Base-by-base conservation (phyloP, 495 filamentous ascomycete genomes). In the Pseudoneurospora amorphoporcata region DNA sequence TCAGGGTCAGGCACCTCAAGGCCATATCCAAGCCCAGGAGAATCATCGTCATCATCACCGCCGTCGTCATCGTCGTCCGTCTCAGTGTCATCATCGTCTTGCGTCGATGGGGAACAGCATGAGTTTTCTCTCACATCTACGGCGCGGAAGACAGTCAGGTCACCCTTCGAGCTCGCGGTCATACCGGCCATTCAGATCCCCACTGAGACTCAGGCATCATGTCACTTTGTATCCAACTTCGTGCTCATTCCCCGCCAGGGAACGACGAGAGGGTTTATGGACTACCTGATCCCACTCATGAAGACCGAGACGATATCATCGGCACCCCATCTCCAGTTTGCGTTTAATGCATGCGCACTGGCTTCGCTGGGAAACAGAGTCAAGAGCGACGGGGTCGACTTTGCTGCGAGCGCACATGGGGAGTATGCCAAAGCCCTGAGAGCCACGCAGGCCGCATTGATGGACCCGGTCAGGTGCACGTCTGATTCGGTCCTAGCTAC, bases 301-400 rank as follows among this genome's bases (percentile, higher is more conserved):
- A 83, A 86, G 40, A 77, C 82, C 10, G 79, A 87, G 17, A 86
- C 61, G 75, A 35, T 35, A 7, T 65, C 53, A 17, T 65, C 53
- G 29, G 53, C 53, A 65, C 53, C 53, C 23, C 53, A 65, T 65
- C 53, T 65, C 14, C 53, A 65, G 53, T 37, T 87, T 37, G 87
- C 88, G 23, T 90, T 90, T 58, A 83, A 88, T 47, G 89, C 90
- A 2, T 88, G 90, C 71, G 83, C 90, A 23, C 82, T 90, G 72
- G 88, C 87, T 19, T 86, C 85, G 77, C 80, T 80, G 75, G 83
- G 74, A 73, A 89, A 82, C 73, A 76, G 75, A 29, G 79, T 72
- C 77, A 92, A 8, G 81, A 83, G 16, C 80, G 19, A 71, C 61
- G 78, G 77, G 10, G 69, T 45, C n/a, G 71, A 75, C 65, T 80